Conservation (phyloP, 164 flowering plant genomes). For the Vitis rotundifolia region DNA sequence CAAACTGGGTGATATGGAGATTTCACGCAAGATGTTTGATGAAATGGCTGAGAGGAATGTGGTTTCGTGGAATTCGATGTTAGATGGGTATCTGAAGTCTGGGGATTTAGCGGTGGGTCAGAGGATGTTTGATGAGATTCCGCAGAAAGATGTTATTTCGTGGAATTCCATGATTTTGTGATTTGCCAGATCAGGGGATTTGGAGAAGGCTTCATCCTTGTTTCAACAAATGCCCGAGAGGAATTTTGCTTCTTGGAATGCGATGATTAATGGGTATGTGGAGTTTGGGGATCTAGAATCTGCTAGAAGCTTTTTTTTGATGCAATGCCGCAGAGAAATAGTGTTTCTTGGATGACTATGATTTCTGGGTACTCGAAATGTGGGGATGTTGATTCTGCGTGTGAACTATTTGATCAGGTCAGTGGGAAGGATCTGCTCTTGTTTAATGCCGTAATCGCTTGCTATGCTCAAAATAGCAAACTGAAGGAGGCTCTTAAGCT, state of each 20-base stretch:
- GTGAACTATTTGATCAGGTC: conserved; percentile 27
- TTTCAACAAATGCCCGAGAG: conserved; percentile 33
- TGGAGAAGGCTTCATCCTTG: conserved; percentile 33
- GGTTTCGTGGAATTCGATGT: conserved; percentile 55
- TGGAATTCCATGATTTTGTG: conserved; percentile 54
- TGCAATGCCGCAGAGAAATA: conserved; percentile 29
- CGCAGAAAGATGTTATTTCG: conserved; percentile 43
- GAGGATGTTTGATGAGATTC: conserved; percentile 51
- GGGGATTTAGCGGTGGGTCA: conserved; percentile 31
- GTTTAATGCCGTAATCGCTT: conserved; percentile 38
- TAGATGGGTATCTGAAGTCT: conserved; percentile 34
- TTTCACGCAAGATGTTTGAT: conserved; percentile 32
- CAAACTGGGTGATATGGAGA: conserved; percentile 32
- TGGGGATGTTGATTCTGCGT: conserved; percentile 30
- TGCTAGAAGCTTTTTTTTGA: conserved; percentile 27
- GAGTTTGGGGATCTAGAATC: conserved; percentile 45
- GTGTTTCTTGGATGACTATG: conserved; percentile 33
- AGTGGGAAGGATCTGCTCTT: conserved; percentile 19
- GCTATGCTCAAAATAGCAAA: conserved; percentile 37
- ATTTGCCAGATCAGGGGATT: conserved; percentile 47
- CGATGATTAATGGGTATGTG: conserved; percentile 51
- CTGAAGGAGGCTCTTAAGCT: conserved; percentile 41
- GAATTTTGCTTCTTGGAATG: conserved; percentile 49
- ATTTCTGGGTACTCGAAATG: conserved; percentile 37
- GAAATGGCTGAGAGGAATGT: conserved; percentile 31